Evolutionary conservation across 2,329 filamentous ascomycete genomes (phyloP), one percentile per base, ranked within the genome.

Genomic region (Penicillium sp.): DNA sequence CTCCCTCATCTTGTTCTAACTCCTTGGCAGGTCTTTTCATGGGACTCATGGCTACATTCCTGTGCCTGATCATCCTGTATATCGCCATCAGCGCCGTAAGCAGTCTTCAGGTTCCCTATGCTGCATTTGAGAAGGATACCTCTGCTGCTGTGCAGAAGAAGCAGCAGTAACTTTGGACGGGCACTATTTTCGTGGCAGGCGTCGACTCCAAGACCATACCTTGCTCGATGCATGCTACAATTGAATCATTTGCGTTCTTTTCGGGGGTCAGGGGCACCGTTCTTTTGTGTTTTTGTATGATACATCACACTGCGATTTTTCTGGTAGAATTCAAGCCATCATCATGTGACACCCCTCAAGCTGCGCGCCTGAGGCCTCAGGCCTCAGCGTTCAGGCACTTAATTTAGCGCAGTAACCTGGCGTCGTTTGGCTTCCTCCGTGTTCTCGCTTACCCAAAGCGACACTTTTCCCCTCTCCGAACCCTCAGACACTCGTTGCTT

Each of bases 41-140:
- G 90, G 90, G 87, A 30, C 80, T 97, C 22, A 75, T 93, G 40
- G 88, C 88, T 24, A 81, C 86, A 3, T 76, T 95, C 19, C 76
- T 97, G 42, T 84, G 97, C 53, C 79, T 96, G 63, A 81, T 86
- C 30, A 93, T 98, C 68, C 82, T 97, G 6, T 89, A 89, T 68
- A 89, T 93, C 60, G 95, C 90, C 15, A 80, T 98, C 59, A 86
- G 79, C 62, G 93, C 91, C 15, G 83, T 98, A 13, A 82, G 86
- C 7, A 94, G 92, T 68, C 84, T 99, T 19, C 85, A 97, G 76
- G 92, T 98, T 33, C 91, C 92, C 0, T 98, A 98, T 77, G 92
- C 91, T 65, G 93, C 95, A 1, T 99, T 98, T 75, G 94, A 96
- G 76, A 97, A 97, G 83, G 94, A 97, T 70, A 96, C 92, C 84